Percentiles rank a stretch among this genome's conserved stretches.
These are phyloP conservation scores for Forsythia suspensa DNA, from an alignment of 257 asterid species.

Conservation along the genomic window DNA sequence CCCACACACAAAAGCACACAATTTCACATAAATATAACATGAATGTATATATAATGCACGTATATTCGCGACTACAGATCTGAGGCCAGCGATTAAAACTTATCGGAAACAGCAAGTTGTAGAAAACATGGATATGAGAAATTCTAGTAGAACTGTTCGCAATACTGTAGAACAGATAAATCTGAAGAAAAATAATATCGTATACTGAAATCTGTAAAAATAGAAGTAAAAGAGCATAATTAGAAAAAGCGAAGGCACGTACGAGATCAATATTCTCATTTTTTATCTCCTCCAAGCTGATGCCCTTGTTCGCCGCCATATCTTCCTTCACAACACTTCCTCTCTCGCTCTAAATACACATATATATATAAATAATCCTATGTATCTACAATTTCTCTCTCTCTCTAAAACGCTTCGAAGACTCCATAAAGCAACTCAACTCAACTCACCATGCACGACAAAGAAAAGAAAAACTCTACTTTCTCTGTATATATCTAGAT, in stretches of 20 bases:
- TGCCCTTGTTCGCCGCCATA: slow-evolving; percentile 34
- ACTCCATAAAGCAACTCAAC: not conserved
- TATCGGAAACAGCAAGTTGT: not conserved
- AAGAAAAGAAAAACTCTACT: not conserved
- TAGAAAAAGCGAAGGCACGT: slow-evolving; percentile 9
- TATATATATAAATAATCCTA: not conserved
- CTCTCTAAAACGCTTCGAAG: slow-evolving; percentile 9
- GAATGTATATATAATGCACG: not conserved
- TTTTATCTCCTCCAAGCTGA: slow-evolving; percentile 66
- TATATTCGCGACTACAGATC: not conserved
- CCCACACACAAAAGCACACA: not conserved
- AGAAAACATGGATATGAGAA: not conserved
- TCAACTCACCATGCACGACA: not conserved
- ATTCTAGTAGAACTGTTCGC: not conserved
- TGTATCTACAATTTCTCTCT: slow-evolving; percentile 3
- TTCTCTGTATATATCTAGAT: not conserved
- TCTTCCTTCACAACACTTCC: not conserved
- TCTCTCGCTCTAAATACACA: not conserved
- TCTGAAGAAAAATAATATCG: not conserved
- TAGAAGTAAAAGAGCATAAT: not conserved
- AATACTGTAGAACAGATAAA: not conserved
- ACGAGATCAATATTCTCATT: slow-evolving; percentile 83
- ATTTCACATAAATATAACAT: not conserved
- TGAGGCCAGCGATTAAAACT: not conserved
- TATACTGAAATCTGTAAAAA: not conserved